A percentile compares a stretch with the other conserved stretches of the same genome.
Evolutionary conservation across 2,329 filamentous ascomycete genomes (phyloP).

Genomic region (Volutella citrinella): DNA sequence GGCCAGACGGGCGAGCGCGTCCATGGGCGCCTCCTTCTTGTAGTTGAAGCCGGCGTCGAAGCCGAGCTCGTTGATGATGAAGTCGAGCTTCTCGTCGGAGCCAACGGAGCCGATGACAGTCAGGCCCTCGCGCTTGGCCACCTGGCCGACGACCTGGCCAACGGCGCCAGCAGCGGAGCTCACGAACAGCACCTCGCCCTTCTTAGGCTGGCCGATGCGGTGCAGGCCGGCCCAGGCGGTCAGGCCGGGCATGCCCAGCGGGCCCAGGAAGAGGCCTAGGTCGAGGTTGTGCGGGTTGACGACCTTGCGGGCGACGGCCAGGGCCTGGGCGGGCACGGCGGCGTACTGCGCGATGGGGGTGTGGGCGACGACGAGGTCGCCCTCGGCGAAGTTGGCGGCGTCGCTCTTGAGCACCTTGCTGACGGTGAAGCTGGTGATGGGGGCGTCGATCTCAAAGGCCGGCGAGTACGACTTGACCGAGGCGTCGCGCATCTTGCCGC

Average conservation of each 20-base stretch:
- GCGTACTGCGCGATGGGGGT: conserved; percentile 70
- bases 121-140: conserved; percentile 74
- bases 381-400: conserved; percentile 57
- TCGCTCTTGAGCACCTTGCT: conserved; percentile 70
- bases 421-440: conserved; percentile 62
- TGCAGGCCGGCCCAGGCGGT: conserved; percentile 63
- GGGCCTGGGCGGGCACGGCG: conserved; percentile 34
- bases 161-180: conserved; percentile 74
- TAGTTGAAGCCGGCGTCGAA: conserved; percentile 70
- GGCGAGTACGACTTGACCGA: conserved; percentile 56
- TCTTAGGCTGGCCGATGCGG: conserved; percentile 57
- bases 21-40: conserved; percentile 68
- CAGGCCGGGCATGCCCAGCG: conserved; percentile 54
- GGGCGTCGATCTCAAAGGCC: conserved; percentile 54
- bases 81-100: conserved; percentile 70
- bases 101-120: conserved; percentile 74
- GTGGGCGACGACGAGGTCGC: conserved; percentile 61
- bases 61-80: conserved; percentile 43
- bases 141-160: conserved; percentile 75
- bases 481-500: conserved; percentile 71
- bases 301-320: not conserved
- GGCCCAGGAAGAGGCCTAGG: conserved; percentile 58
- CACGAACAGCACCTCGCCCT: conserved; percentile 71
- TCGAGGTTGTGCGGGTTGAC: conserved; percentile 1
- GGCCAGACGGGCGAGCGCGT: conserved; percentile 66